Base-by-base conservation (phyloP, 2,329 filamentous ascomycete species). In the Sporothrix phasma region DNA sequence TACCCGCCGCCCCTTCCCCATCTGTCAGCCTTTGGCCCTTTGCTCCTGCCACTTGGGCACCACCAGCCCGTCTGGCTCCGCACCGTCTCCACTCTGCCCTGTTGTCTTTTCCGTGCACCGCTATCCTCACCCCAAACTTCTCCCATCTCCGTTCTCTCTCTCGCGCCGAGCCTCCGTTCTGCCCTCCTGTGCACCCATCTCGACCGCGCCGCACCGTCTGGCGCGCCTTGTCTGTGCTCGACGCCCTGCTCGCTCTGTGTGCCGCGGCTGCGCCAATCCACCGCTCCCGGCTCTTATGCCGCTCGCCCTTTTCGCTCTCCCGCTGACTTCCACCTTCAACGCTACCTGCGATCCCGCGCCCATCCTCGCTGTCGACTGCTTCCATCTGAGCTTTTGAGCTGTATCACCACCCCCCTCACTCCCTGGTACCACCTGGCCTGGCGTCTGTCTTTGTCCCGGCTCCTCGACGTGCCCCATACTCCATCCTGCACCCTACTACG, bases 321-420 rank as follows among this genome's bases (percentile, higher is more conserved):
- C n/a, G 22, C 29, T n/a, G 26, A 22, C 31, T 53, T 29, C 24
- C 7, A 13, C 24, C 24, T 26, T 17, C 19, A 29, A 6, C 45
- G 45, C 13, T 17, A 4, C 22, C 19, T 31, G 49, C 41, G 6
- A 39, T 8, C 34, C 45, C 46, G 10, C 17, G 49, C 34, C 46
- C 46, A 47, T n/a, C 56, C 56, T 22, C 24, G 39, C 22, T 60
- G 39, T 46, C 26, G 41, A 34, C 39, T 34, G 39, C 26, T 43
- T 34, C 61, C 49, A 39, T 46, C 62, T 54, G 37, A 64, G 34
- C 43, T 54, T 60, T 24, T 39, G 45, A 58, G 37, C 54, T 58
- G 54, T 43, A 43, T 26, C n/a, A 58, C 54, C 37, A 24, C 34
- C 22, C n/a, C 31, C n/a, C 51, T 39, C 51, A 39, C 51, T 17